Conservation (phyloP, 345 rosid species). For the Eucalyptus sp. region DNA sequence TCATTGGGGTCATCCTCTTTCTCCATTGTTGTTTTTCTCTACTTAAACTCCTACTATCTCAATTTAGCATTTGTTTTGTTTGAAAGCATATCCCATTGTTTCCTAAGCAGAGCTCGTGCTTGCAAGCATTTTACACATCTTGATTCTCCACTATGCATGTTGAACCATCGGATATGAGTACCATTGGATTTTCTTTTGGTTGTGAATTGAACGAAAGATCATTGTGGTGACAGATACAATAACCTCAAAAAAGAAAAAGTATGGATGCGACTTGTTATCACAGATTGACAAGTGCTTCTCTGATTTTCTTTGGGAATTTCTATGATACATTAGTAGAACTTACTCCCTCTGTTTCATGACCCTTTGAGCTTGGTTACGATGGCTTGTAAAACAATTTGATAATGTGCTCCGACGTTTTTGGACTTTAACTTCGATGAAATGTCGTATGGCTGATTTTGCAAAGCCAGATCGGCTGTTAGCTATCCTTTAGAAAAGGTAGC, state of each 20-base stretch:
- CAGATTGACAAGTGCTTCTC: too few relatives aligned
- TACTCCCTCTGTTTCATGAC: too few relatives aligned
- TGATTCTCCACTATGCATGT: constrained; percentile 39
- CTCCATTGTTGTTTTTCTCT: background rate
- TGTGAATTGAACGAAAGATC: background rate
- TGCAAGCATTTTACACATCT: constrained; percentile 22
- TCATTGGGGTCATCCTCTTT: background rate
- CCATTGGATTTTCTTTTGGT: background rate
- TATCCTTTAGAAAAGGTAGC: background rate
- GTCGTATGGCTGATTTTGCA: background rate
- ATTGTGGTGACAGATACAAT: background rate
- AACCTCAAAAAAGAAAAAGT: background rate
- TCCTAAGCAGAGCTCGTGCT: background rate
- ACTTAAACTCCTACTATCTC: background rate
- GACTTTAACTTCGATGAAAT: too few relatives aligned
- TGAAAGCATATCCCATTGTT: background rate
- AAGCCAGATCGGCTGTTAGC: background rate
- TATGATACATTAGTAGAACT: too few relatives aligned
- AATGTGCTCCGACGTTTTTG: too few relatives aligned
- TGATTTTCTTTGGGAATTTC: too few relatives aligned
- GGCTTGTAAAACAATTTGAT: too few relatives aligned
- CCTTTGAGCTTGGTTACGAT: too few relatives aligned
- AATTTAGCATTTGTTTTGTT: background rate
- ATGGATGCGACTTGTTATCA: too few relatives aligned
- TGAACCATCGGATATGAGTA: constrained; percentile 5